Evolutionary conservation across 345 rosid genomes (phyloP).

Genomic region (Luvunga scandens): DNA sequence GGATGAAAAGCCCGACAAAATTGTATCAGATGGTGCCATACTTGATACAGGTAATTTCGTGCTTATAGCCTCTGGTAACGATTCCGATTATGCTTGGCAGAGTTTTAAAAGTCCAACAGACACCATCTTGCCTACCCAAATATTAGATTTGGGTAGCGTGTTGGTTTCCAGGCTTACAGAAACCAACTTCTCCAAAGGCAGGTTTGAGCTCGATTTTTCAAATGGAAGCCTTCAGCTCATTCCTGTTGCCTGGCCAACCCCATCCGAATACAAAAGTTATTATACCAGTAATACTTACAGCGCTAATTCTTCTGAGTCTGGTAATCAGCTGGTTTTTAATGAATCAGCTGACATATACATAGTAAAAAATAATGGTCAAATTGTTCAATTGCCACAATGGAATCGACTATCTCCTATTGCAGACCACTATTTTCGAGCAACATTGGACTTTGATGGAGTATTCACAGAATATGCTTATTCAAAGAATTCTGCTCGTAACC

Average conservation of each 20-base stretch:
- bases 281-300: constrained; percentile 12
- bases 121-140: constrained; percentile 39
- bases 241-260: constrained; percentile 19
- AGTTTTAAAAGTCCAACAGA: constrained; percentile 39
- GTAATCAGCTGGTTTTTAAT: constrained; percentile 16
- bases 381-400: not conserved
- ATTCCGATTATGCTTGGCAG: constrained; percentile 31
- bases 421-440: constrained; percentile 22
- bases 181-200: constrained; percentile 23
- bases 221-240: constrained; percentile 25
- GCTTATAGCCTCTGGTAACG: constrained; percentile 9
- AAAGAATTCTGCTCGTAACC: constrained; percentile 3
- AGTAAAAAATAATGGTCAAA: not conserved
- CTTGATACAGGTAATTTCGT: constrained; percentile 40
- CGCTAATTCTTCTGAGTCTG: constrained; percentile 2
- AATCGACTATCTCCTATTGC: accelerated
- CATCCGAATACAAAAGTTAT: constrained; percentile 6
- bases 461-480: constrained; percentile 21
- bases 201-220: constrained; percentile 22
- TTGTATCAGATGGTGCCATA: constrained; percentile 18
- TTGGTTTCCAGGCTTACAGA: constrained; percentile 14
- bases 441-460: constrained; percentile 26
- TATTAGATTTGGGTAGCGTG: constrained; percentile 15
- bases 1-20: not conserved
- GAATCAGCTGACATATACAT: constrained; percentile 17